Evolutionary conservation across 495 filamentous ascomycete species (phyloP), one percentile per base, ranked within the genome.

Genomic region (Lineolata rhizophorae): DNA sequence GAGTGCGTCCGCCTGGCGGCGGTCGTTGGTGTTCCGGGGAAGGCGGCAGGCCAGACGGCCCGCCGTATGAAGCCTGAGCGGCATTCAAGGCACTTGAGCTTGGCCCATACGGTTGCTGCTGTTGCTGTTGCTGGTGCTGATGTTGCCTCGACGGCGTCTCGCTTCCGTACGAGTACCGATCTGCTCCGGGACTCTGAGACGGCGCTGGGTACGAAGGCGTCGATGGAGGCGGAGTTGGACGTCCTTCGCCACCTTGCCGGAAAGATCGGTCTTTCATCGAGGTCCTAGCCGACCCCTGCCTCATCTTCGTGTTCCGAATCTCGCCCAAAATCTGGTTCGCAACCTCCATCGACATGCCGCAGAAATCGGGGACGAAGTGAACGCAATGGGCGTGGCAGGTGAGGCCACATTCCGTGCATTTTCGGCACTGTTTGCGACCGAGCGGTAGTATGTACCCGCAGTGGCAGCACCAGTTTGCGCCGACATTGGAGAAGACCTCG

Each of bases 391-490:
- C 72, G 50, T 99, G 87, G 32, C 75, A 83, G 14, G 85, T 92
- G 41, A 94, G 76, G 40, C 59, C 64, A 51, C 87, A 99, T 69
- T 99, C 87, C 81, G 70, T 67, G 55, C 87, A 99, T 53, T 81
- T 84, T 43, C 84, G 72, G 39, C 70, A 77, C 54, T 84, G 90
- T 53, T 90, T 94, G 43, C 83, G 81, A 21, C 87, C 87, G 44
- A 95, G 73, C 4, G 90, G 82, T n/a, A 99, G 63, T 40, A 99
- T 78, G 53, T 94, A 95, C 36, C 87, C 87, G 49, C 87, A 99
- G 50, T 99, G 87, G 47, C 90, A 95, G 51, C 87, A 99, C 87
- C 87, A 99, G 51, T 95, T 95, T 26, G 90, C 87, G 3, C 85
- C 84, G 51, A 95, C 76, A 46, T 95, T 95, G 21, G 84, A 80